Evolutionary conservation across 176 grass and related monocot genomes (phyloP).

Genomic region (Guadua angustifolia): DNA sequence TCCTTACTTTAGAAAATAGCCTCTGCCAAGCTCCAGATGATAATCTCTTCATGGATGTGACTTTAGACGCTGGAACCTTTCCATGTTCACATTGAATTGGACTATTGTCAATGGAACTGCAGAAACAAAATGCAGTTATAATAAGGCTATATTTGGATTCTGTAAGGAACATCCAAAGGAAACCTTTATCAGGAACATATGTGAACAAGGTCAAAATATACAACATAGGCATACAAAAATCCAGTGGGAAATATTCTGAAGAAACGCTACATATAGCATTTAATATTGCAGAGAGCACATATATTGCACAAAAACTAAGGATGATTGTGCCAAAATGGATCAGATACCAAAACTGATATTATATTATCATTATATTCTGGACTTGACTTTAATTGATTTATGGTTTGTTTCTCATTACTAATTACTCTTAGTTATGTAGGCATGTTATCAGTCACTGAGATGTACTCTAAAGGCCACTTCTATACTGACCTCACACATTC

Average conservation of each 20-base stretch:
- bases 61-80: constrained; percentile 82
- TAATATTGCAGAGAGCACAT: constrained; percentile 8
- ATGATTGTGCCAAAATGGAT: neutral
- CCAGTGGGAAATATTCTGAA: neutral
- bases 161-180: constrained; percentile 18
- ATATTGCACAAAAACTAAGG: constrained; percentile 12
- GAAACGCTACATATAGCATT: constrained; percentile 10
- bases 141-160: constrained; percentile 26
- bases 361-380: too few relatives aligned
- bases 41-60: constrained; percentile 80
- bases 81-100: constrained; percentile 82
- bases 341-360: too few relatives aligned
- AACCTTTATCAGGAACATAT: neutral
- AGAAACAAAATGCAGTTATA: constrained; percentile 31
- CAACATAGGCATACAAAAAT: neutral
- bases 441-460: neutral
- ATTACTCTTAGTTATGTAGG: constrained; percentile 1
- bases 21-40: constrained; percentile 81
- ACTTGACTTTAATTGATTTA: constrained; percentile 10
- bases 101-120: constrained; percentile 83
- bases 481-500: neutral
- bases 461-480: neutral
- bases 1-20: constrained; percentile 73
- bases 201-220: neutral
- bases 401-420: neutral